phyloP scores from a whole-genome alignment of 495 filamentous ascomycete species.

The Penicillium dipodomyicola region DNA sequence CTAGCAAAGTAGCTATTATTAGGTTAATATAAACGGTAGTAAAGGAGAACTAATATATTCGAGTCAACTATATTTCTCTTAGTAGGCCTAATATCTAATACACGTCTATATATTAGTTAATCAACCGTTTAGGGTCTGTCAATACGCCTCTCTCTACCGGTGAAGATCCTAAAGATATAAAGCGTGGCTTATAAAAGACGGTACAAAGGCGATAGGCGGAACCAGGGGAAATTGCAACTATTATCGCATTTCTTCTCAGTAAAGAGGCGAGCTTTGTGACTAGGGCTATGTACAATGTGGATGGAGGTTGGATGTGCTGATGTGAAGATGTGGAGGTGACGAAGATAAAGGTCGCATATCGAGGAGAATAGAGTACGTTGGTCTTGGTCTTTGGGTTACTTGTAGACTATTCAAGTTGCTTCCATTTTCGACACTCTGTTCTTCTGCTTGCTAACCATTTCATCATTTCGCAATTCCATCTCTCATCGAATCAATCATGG shows the following conservation, averaged over 20 bases:
- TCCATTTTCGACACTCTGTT: too few species aligned
- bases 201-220: slow-evolving; percentile 33
- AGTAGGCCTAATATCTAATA: slow-evolving; percentile 1
- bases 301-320: slow-evolving; percentile 29
- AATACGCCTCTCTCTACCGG: slow-evolving; percentile 18
- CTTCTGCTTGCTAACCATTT: too few species aligned
- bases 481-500: too few species aligned
- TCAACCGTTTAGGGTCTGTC: slow-evolving; percentile 13
- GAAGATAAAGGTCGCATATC: too few species aligned
- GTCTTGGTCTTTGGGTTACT: too few species aligned
- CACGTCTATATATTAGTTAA: background rate
- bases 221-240: slow-evolving; percentile 45
- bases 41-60: slow-evolving; percentile 48
- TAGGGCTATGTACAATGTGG: slow-evolving; percentile 39
- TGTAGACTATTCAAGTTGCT: too few species aligned
- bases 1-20: slow-evolving; percentile 54
- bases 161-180: slow-evolving; percentile 16
- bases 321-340: background rate
- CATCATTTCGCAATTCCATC: too few species aligned
- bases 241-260: slow-evolving; percentile 53
- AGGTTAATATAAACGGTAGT: slow-evolving; percentile 54
- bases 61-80: slow-evolving; percentile 47
- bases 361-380: too few species aligned
- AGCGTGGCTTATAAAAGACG: slow-evolving; percentile 14
- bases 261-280: slow-evolving; percentile 53